Evolutionary conservation across 768 basidiomycete species (phyloP), one percentile per base, ranked within the genome.

Genomic region (Phaeolepiota aurea): DNA sequence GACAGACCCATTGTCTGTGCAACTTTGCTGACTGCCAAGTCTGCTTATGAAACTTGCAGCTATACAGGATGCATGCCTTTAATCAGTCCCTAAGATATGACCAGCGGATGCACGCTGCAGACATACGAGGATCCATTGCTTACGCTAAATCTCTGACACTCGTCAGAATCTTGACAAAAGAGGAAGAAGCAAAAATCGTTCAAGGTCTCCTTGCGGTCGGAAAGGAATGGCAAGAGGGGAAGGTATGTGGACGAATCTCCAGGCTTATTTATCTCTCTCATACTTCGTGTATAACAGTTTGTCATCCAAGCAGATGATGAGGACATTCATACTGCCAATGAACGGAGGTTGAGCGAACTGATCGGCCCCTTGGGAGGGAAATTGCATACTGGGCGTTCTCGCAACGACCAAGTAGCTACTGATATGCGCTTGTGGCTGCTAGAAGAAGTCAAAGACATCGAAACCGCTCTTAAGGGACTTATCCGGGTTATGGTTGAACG

Each of bases 241-340:
- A 68, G 54, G 91, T 90, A 52, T 42, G 77, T 60, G n/a, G n/a
- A n/a, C n/a, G n/a, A n/a, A n/a, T n/a, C n/a, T n/a, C n/a, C n/a
- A n/a, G n/a, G n/a, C n/a, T n/a, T n/a, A n/a, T n/a, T n/a, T n/a
- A n/a, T n/a, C n/a, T n/a, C n/a, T n/a, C n/a, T n/a, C n/a, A n/a
- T n/a, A n/a, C n/a, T n/a, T n/a, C n/a, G n/a, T 9, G 23, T 30
- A 32, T 25, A 21, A 11, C 52, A 93, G 86, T 99, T 99, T 55
- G 56, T 65, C 42, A 63, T 79, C 20, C 69, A 82, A 45, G 68
- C 77, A n/a, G 91, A 94, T 50, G 96, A 99, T 52, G 96, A 99
- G 54, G 96, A 99, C 55, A 98, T 99, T 44, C 94, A 98, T 59
- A 99, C 96, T 10, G 96, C 96, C 40, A 99, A 98, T 54, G 96